Evolutionary conservation across 2,329 filamentous ascomycete genomes (phyloP).

Genomic region (Colletotrichum sidae): DNA sequence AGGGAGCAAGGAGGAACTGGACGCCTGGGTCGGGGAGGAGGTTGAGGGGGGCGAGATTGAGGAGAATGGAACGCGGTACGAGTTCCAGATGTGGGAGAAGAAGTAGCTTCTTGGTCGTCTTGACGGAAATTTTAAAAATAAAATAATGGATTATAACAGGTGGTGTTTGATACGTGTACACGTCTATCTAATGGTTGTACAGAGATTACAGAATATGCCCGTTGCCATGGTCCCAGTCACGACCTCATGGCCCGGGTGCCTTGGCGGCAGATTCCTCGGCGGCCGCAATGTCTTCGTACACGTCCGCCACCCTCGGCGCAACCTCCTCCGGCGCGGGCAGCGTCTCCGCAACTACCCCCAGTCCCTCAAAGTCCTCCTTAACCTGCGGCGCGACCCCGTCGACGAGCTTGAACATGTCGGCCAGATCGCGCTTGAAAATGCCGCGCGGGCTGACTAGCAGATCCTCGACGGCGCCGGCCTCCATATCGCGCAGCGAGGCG

Average conservation of each 20-base stretch:
- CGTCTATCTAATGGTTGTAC: constrained; percentile 30
- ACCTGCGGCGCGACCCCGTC: constrained; percentile 48
- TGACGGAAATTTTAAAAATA: too few relatives aligned
- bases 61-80: constrained; percentile 74
- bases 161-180: too few relatives aligned
- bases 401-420: constrained; percentile 51
- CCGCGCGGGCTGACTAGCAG: constrained; percentile 51
- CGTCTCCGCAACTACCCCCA: constrained; percentile 42
- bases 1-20: constrained; percentile 60
- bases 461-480: constrained; percentile 60
- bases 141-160: too few relatives aligned
- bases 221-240: neutral
- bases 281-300: constrained; percentile 26
- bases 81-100: constrained; percentile 81
- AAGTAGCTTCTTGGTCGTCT: neutral
- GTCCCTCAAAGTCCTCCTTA: constrained; percentile 51
- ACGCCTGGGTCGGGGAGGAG: constrained; percentile 74
- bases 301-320: constrained; percentile 39
- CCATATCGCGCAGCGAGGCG: constrained; percentile 58
- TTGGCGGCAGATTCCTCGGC: constrained; percentile 7
- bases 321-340: constrained; percentile 14
- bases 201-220: constrained; percentile 41
- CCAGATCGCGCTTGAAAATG: constrained; percentile 58
- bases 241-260: neutral
- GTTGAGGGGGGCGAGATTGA: constrained; percentile 66